Percentiles rank a stretch among this genome's conserved stretches.
phyloP scores from a whole-genome alignment of 2,329 filamentous ascomycete species.

The Stagonosporopsis tanaceti region DNA sequence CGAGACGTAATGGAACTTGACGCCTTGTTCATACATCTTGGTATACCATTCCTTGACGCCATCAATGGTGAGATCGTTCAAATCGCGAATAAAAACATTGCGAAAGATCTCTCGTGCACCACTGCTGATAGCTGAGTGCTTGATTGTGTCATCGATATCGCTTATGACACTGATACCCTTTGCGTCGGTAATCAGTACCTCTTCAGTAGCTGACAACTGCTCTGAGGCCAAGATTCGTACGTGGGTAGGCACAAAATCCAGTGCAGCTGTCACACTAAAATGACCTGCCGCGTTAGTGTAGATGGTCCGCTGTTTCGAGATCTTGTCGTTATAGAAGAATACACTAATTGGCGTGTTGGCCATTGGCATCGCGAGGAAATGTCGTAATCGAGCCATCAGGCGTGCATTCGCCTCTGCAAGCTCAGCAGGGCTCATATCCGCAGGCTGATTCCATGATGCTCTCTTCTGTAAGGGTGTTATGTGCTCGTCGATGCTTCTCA shows the following conservation, averaged over 20 bases:
- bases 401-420: slow-evolving; percentile 82
- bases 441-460: slow-evolving; percentile 58
- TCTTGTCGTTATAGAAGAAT: slow-evolving; percentile 90
- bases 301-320: slow-evolving; percentile 84
- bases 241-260: slow-evolving; percentile 91
- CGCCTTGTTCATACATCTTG: slow-evolving; percentile 77
- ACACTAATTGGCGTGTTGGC: slow-evolving; percentile 81
- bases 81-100: slow-evolving; percentile 90
- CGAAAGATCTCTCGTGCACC: slow-evolving; percentile 95
- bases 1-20: slow-evolving; percentile 96
- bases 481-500: slow-evolving; percentile 35
- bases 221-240: slow-evolving; percentile 88
- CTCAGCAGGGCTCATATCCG: slow-evolving; percentile 78
- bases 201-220: slow-evolving; percentile 79
- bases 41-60: slow-evolving; percentile 93
- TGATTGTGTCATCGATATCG: slow-evolving; percentile 97
- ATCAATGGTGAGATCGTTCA: slow-evolving; percentile 80
- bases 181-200: slow-evolving; percentile 78
- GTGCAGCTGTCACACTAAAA: slow-evolving; percentile 78
- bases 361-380: slow-evolving; percentile 87
- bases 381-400: slow-evolving; percentile 84
- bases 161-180: slow-evolving; percentile 90
- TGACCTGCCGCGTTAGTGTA: slow-evolving; percentile 89
- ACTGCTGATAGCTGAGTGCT: slow-evolving; percentile 87
- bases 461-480: slow-evolving; percentile 56